Conservation (phyloP, 805 yeast species). For the Pichia rugopelliculosa region DNA sequence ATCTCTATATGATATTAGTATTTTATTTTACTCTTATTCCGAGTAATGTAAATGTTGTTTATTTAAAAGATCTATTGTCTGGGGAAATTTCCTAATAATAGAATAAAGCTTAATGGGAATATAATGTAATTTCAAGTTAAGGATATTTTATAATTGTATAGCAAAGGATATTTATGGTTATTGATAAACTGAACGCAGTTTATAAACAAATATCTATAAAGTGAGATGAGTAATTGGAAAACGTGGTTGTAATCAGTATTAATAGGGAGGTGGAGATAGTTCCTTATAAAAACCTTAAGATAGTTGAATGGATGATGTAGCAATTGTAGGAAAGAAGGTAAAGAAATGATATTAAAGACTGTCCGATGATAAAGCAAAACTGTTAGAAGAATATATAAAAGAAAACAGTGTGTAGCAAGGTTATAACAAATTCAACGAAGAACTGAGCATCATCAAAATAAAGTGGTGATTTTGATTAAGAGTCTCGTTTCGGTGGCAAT, state of each 20-base stretch:
- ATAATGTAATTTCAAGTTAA: too few species aligned
- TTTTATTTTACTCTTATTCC: too few species aligned
- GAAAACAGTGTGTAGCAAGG: background rate
- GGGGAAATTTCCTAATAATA: background rate
- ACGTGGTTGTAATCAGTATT: background rate
- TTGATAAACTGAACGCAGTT: background rate
- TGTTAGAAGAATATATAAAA: background rate
- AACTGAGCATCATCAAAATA: background rate
- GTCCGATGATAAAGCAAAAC: background rate
- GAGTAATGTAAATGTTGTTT: too few species aligned
- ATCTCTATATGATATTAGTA: too few species aligned
- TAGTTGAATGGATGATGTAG: background rate
- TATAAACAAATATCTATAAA: background rate
- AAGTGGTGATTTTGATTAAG: too few species aligned
- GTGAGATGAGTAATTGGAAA: background rate
- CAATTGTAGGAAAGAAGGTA: background rate
- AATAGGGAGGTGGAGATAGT: background rate
- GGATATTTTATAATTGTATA: background rate
- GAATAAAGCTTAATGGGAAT: too few species aligned
- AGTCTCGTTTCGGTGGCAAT: background rate
- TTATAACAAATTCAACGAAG: background rate
- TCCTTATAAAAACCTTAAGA: background rate
- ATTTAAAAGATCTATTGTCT: too few species aligned
- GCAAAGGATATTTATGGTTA: background rate
- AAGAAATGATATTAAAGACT: background rate